Percentiles rank a stretch among this genome's conserved stretches.
phyloP scores from a whole-genome alignment of 2,329 filamentous ascomycete genomes.

The Fusarium concolor region DNA sequence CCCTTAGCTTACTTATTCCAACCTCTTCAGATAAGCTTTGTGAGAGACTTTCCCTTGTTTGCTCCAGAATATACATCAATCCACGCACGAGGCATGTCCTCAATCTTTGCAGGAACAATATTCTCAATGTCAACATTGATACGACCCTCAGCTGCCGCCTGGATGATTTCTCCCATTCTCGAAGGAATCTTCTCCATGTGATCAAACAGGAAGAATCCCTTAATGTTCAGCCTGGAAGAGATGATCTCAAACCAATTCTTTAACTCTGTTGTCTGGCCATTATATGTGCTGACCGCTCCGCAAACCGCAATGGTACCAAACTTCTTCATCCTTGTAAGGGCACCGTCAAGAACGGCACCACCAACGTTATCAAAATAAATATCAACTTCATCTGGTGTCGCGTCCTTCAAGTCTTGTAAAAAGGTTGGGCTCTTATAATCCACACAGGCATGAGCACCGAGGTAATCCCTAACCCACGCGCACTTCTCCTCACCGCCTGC shows the following conservation, averaged over 20 bases:
- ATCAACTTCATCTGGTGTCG: conserved; percentile 7
- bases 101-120: conserved; percentile 5
- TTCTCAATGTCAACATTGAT: conserved; percentile 20
- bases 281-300: conserved; percentile 1
- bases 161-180: background rate
- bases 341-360: background rate
- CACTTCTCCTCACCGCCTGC: conserved; percentile 37
- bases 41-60: conserved; percentile 24
- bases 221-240: background rate
- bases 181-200: conserved; percentile 4
- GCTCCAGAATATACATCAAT: conserved; percentile 15
- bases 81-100: conserved; percentile 29
- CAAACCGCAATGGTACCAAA: background rate
- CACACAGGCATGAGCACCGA: conserved; percentile 26
- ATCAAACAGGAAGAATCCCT: conserved; percentile 13
- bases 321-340: conserved; percentile 12
- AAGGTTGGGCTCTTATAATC: conserved; percentile 29
- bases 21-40: conserved; percentile 4
- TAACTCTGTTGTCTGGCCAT: background rate
- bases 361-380: conserved; percentile 22
- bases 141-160: background rate
- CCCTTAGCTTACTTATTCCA: background rate
- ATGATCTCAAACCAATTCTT: conserved; percentile 19
- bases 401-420: background rate
- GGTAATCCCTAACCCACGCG: conserved; percentile 27